phyloP scores from a whole-genome alignment of 2,329 filamentous ascomycete genomes.

The Colletotrichum karsti region DNA sequence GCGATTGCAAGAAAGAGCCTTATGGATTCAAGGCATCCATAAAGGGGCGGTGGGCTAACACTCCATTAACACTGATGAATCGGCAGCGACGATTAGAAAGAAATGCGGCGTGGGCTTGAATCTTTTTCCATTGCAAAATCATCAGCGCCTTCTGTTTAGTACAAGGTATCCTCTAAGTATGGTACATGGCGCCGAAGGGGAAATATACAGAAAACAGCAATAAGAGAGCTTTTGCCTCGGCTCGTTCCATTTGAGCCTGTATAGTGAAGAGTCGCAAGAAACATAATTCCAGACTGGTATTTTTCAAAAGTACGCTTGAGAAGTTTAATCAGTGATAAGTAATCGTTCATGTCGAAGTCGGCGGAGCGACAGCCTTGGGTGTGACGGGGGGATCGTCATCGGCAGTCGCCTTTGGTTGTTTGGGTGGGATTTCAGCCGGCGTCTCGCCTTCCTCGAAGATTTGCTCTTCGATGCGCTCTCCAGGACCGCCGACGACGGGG shows the following conservation, averaged over 20 bases:
- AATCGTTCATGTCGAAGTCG: background rate
- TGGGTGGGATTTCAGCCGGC: background rate
- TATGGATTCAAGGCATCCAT: too few relatives aligned
- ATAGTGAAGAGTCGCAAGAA: background rate
- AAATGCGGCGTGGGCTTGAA: background rate
- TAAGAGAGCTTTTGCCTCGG: slow-evolving; percentile 14
- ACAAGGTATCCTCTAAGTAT: slow-evolving; percentile 30
- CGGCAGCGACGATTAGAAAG: background rate
- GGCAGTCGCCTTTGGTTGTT: background rate
- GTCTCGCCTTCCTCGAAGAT: slow-evolving; percentile 40
- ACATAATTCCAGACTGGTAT: slow-evolving; percentile 2
- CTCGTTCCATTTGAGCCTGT: slow-evolving; percentile 8
- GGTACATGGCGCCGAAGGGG: slow-evolving; percentile 19
- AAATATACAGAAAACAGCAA: slow-evolving; percentile 16
- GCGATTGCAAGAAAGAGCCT: slow-evolving; percentile 53
- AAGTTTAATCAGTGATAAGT: background rate
- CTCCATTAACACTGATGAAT: too few relatives aligned
- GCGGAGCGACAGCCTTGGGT: background rate
- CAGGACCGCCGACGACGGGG: slow-evolving; percentile 55
- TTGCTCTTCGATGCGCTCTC: slow-evolving; percentile 55
- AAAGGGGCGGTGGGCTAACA: too few relatives aligned
- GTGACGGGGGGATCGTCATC: slow-evolving; percentile 2
- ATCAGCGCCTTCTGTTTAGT: slow-evolving; percentile 22
- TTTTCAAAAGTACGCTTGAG: background rate
- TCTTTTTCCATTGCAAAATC: background rate